Percentiles rank a stretch among this genome's conserved stretches.
These are phyloP conservation scores for Tuber magnatum DNA, from an alignment of 495 filamentous ascomycete species.

Conservation along the genomic window DNA sequence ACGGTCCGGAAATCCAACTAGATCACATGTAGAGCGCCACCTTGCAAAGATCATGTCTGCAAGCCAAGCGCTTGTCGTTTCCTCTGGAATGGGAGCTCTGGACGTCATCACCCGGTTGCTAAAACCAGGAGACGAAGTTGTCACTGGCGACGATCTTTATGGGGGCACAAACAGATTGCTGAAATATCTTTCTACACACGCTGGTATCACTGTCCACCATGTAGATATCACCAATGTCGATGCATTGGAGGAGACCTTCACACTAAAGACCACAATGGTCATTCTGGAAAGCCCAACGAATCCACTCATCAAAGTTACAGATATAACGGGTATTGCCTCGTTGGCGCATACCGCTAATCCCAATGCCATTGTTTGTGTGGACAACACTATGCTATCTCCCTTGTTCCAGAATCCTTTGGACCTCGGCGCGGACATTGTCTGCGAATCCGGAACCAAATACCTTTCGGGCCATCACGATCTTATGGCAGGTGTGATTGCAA, in stretches of 20 bases:
- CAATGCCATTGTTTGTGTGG: conserved; percentile 78
- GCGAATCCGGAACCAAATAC: conserved; percentile 97
- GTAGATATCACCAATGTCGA: conserved; percentile 80
- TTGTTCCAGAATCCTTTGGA: conserved; percentile 87
- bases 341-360: conserved; percentile 69
- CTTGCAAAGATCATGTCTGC: conserved; percentile 98
- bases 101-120: conserved; percentile 95
- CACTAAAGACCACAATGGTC: conserved; percentile 82
- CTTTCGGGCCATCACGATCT: conserved; percentile 96
- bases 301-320: conserved; percentile 94
- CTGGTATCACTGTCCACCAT: conserved; percentile 88
- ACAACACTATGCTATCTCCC: conserved; percentile 98
- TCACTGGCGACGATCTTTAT: conserved; percentile 94
- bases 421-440: conserved; percentile 89
- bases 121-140: conserved; percentile 89
- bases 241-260: conserved; percentile 60
- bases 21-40: conserved; percentile 92
- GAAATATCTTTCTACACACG: conserved; percentile 78
- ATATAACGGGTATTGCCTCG: conserved; percentile 70
- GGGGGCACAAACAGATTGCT: conserved; percentile 91
- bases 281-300: conserved; percentile 95
- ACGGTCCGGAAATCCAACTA: conserved; percentile 89
- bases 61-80: conserved; percentile 79
- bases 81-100: conserved; percentile 92
- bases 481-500: conserved; percentile 93